Evolutionary conservation across 495 filamentous ascomycete species (phyloP).

Genomic region (Melanomma pulvis-pyrius): DNA sequence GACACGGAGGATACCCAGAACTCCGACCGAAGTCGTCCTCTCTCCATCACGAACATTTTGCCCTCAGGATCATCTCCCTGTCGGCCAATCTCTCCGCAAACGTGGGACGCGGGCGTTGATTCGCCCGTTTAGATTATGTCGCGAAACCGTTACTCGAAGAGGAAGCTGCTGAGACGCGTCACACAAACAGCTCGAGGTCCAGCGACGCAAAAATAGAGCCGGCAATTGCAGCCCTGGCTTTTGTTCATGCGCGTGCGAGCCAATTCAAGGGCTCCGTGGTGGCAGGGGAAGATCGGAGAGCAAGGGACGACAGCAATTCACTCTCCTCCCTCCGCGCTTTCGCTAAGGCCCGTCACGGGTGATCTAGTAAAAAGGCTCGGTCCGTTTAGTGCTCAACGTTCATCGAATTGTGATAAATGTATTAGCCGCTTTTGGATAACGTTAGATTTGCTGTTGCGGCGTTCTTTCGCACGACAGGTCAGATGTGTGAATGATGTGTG

Average conservation of each 20-base stretch:
- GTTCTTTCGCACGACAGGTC: background rate
- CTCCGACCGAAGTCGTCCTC: background rate
- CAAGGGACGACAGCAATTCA: background rate
- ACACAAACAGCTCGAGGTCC: background rate
- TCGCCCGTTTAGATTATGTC: background rate
- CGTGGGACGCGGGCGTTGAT: background rate
- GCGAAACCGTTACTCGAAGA: background rate
- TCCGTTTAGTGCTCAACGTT: slow-evolving; percentile 11
- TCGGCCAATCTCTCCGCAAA: background rate
- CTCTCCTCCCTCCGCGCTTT: background rate
- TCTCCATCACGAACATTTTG: background rate
- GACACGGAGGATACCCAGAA: background rate
- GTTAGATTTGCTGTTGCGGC: background rate
- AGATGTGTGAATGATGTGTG: slow-evolving; percentile 7
- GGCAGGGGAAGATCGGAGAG: too few relatives aligned
- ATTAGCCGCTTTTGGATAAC: background rate
- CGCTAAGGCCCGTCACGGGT: background rate
- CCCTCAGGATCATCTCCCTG: background rate
- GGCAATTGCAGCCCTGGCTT: background rate
- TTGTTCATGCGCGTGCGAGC: background rate
- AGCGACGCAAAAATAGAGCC: slow-evolving; percentile 5
- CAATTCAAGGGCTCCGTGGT: background rate
- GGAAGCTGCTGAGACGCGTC: background rate
- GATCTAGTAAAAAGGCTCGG: slow-evolving; percentile 1
- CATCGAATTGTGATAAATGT: background rate